These are phyloP conservation scores for Onygenales sp. DNA, from an alignment of 2,329 filamentous ascomycete genomes.

Conservation along the genomic window DNA sequence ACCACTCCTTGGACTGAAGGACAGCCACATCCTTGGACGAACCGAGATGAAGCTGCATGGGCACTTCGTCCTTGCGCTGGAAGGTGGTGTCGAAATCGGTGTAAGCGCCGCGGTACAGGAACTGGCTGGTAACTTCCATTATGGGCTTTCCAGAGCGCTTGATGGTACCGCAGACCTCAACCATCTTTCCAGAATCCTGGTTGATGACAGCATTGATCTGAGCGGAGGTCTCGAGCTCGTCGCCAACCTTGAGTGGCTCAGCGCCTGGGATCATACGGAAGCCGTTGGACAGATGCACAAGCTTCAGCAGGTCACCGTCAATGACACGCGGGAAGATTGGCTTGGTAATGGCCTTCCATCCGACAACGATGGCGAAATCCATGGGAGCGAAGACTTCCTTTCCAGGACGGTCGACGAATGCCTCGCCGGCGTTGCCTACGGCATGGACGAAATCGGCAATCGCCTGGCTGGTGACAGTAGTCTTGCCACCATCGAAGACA, in stretches of 20 bases:
- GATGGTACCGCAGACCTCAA: slow-evolving; percentile 98
- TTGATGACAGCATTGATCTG: slow-evolving; percentile 98
- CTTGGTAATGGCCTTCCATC: slow-evolving; percentile 99
- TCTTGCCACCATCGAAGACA: slow-evolving; percentile 80
- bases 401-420: slow-evolving; percentile 89
- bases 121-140: slow-evolving; percentile 98
- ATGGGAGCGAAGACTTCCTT: slow-evolving; percentile 94
- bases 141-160: slow-evolving; percentile 71
- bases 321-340: slow-evolving; percentile 96
- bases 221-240: slow-evolving; percentile 83
- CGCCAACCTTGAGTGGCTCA: slow-evolving; percentile 88
- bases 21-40: slow-evolving; percentile 89
- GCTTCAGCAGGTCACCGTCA: slow-evolving; percentile 88
- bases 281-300: slow-evolving; percentile 92
- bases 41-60: slow-evolving; percentile 81
- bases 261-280: slow-evolving; percentile 98
- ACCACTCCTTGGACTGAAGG: slow-evolving; percentile 95
- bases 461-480: slow-evolving; percentile 78
- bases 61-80: slow-evolving; percentile 92
- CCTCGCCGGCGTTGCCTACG: slow-evolving; percentile 93
- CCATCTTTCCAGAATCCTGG: slow-evolving; percentile 98
- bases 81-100: slow-evolving; percentile 96
- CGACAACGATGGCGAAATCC: slow-evolving; percentile 97
- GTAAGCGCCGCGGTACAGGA: slow-evolving; percentile 89
- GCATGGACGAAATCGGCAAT: slow-evolving; percentile 99